These are phyloP conservation scores for Pythium phragmiticola DNA, from an alignment of 352 stramenopile genomes.

Conservation along the genomic window DNA sequence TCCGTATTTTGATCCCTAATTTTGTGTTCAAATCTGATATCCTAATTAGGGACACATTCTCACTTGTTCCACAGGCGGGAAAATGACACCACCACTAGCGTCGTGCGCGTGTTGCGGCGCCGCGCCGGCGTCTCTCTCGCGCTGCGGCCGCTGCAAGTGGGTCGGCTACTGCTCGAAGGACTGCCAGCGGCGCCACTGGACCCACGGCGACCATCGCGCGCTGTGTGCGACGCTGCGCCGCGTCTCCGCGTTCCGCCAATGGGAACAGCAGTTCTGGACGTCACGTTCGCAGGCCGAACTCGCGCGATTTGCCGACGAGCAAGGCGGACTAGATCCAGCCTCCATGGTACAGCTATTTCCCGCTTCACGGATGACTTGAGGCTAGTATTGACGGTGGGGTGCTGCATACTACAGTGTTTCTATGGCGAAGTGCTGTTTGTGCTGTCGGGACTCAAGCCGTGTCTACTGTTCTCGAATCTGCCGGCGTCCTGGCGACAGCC, in stretches of 20 bases:
- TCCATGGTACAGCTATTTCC: conserved; percentile 37
- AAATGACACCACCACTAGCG: background rate
- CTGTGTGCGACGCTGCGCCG: conserved; percentile 32
- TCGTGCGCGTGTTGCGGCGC: conserved; percentile 26
- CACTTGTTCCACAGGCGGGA: background rate
- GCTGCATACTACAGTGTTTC: conserved; percentile 30
- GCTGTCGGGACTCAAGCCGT: conserved; percentile 54
- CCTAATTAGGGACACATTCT: background rate
- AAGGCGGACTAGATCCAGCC: conserved; percentile 36
- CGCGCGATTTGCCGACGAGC: conserved; percentile 23
- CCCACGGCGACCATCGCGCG: conserved; percentile 30
- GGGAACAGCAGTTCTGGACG: conserved; percentile 18
- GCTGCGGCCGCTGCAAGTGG: conserved; percentile 59
- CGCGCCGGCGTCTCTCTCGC: conserved; percentile 21
- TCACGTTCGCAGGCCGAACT: conserved; percentile 19
- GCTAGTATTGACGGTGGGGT: background rate
- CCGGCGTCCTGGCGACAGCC: conserved; percentile 39
- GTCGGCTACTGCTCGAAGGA: conserved; percentile 57
- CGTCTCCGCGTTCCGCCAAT: conserved; percentile 20
- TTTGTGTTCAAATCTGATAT: background rate
- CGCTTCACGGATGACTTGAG: no score
- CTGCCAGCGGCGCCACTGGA: conserved; percentile 59
- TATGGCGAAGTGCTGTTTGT: conserved; percentile 77
- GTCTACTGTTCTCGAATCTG: conserved; percentile 69
- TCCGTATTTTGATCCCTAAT: background rate